Base-by-base conservation (phyloP, 768 basidiomycete genomes). In the Trametes punicea region DNA sequence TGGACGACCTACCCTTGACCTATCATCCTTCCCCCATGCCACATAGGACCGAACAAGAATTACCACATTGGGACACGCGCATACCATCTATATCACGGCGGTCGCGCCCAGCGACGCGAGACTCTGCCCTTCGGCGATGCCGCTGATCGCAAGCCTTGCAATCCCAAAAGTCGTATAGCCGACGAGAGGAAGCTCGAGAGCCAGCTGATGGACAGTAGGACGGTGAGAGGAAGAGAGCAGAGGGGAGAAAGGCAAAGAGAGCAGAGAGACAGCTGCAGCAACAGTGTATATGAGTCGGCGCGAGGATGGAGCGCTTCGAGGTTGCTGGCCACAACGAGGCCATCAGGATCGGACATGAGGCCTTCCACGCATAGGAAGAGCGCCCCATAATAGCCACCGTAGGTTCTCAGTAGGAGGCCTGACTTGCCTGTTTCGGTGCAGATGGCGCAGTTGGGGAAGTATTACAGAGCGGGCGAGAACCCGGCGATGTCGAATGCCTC, bases 341-440 rank as follows among this genome's bases (percentile, higher is more conserved):
- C 44, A 46, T 8, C 33, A 45, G 40, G 48, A 40, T 51, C 44
- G 44, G 34, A 45, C 56, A 57, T 57, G 56, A 57, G 56, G 56
- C 50, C 29, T 31, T 20, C 45, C 50, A 33, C 26, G 50, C 45
- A 40, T 20, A 21, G 25, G 34, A 27, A 39, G 25, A n/a, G 18
- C 44, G 31, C 52, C 25, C 50, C 23, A 47, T 36, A 51, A 57
- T 57, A 57, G 49, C n/a, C 16, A n/a, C 13, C 34, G 23, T 7
- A 16, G 38, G 44, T 57, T 51, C 56, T 57, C 50, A 56, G 49
- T 47, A n/a, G 34, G 38, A 44, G 33, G 48, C 25, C 48, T 18
- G 27, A 30, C 48, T 33, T 56, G 25, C 55, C 55, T 38, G 18
- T 27, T 39, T 36, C 21, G 48, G 48, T 16, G 33, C 15, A 1